Percentiles rank a stretch among this genome's conserved stretches.
Evolutionary conservation across 257 asterid genomes (phyloP).

Genomic region (Forsythia viridissima): DNA sequence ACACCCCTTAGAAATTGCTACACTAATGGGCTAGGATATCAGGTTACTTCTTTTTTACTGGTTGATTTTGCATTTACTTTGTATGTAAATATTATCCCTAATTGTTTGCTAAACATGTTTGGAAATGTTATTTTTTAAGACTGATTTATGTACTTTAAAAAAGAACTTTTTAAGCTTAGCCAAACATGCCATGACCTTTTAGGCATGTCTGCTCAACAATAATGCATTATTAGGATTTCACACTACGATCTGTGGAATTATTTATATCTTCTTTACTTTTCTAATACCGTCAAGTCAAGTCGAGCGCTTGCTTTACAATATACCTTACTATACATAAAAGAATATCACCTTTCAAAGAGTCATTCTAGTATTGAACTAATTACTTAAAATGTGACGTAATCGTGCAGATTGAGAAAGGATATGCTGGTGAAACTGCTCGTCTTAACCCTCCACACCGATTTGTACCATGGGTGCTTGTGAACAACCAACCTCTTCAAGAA

Average conservation of each 20-base stretch:
- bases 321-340: no score
- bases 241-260: no score
- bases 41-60: slow-evolving; percentile 33
- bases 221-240: background rate
- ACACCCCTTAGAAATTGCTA: slow-evolving; percentile 60
- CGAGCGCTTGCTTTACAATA: no score
- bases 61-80: background rate
- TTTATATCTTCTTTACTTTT: no score
- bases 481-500: slow-evolving; percentile 67
- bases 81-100: no score
- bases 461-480: slow-evolving; percentile 92
- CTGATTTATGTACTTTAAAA: no score
- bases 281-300: no score
- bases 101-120: no score
- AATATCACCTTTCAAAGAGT: background rate
- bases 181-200: no score
- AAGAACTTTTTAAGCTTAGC: no score
- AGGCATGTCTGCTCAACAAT: background rate
- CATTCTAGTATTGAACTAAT: background rate
- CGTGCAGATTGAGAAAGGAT: slow-evolving; percentile 64
- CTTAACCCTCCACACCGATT: slow-evolving; percentile 76
- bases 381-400: background rate
- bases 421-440: slow-evolving; percentile 68
- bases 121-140: no score
- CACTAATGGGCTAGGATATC: slow-evolving; percentile 54